A percentile compares a stretch with the other conserved stretches of the same genome.
These are phyloP conservation scores for Strobilomyces dryophilus DNA, from an alignment of 768 basidiomycete genomes.

Conservation along the genomic window DNA sequence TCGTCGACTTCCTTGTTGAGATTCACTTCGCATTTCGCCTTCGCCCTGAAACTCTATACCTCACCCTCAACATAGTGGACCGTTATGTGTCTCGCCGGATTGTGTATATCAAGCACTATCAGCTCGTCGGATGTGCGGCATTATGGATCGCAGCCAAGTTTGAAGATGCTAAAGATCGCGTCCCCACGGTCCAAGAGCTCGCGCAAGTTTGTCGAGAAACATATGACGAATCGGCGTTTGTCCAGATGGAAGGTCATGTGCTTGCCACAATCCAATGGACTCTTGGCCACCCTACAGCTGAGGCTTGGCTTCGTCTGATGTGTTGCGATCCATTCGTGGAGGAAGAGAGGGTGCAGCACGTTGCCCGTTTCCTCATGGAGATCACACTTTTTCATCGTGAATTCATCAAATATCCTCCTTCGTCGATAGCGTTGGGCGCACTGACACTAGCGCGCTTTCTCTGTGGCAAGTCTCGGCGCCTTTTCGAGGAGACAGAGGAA, in stretches of 20 bases:
- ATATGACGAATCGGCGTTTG: slow-evolving; percentile 95
- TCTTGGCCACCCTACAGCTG: slow-evolving; percentile 95
- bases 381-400: slow-evolving; percentile 98
- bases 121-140: slow-evolving; percentile 96
- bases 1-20: slow-evolving; percentile 98
- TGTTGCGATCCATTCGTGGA: slow-evolving; percentile 74
- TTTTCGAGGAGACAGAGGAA: slow-evolving; percentile 82
- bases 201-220: slow-evolving; percentile 94
- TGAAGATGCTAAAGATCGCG: slow-evolving; percentile 97
- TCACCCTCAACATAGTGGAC: slow-evolving; percentile 98
- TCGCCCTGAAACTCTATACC: slow-evolving; percentile 97
- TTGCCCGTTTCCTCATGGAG: slow-evolving; percentile 98
- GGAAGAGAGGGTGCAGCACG: slow-evolving; percentile 88
- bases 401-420: slow-evolving; percentile 82
- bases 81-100: slow-evolving; percentile 98
- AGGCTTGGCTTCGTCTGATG: slow-evolving; percentile 90
- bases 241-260: slow-evolving; percentile 99
- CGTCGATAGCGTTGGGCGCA: slow-evolving; percentile 85
- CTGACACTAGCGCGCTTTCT: slow-evolving; percentile 86
- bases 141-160: slow-evolving; percentile 99
- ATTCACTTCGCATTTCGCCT: slow-evolving; percentile 97
- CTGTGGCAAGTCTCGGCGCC: slow-evolving; percentile 71
- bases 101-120: slow-evolving; percentile 99
- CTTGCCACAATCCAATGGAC: slow-evolving; percentile 95
- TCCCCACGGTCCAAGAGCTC: slow-evolving; percentile 92